Percentiles rank a stretch among this genome's conserved stretches.
phyloP scores from a whole-genome alignment of 2,329 filamentous ascomycete genomes.

The Lasiodiplodia theobromae region DNA sequence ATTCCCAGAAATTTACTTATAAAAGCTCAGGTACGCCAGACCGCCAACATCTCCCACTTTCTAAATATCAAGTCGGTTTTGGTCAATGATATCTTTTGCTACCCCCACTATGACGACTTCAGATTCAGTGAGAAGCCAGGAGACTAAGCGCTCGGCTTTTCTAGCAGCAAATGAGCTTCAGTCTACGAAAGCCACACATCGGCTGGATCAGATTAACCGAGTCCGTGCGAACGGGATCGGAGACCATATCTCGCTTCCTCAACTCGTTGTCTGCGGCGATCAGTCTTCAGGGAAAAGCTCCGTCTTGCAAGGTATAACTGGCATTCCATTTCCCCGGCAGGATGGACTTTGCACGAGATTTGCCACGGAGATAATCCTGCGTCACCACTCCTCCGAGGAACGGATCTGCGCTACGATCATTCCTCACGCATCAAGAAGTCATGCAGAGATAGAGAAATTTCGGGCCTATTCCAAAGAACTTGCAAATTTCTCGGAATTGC shows the following conservation, averaged over 20 bases:
- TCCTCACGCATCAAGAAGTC: not conserved
- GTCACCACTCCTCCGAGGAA: not conserved
- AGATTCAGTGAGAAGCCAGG: not conserved
- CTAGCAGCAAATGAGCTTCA: constrained; percentile 4
- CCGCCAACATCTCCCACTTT: too few relatives aligned
- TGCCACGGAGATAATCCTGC: constrained; percentile 37
- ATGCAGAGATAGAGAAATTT: not conserved
- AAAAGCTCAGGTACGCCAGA: too few relatives aligned
- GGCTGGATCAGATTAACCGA: constrained; percentile 30
- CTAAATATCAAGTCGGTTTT: too few relatives aligned
- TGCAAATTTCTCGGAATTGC: constrained; percentile 31
- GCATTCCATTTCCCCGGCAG: constrained; percentile 38
- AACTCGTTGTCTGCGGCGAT: constrained; percentile 42
- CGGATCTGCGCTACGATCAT: not conserved
- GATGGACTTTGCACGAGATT: constrained; percentile 44
- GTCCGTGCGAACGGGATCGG: constrained; percentile 27
- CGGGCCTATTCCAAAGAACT: constrained; percentile 25
- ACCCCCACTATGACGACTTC: not conserved
- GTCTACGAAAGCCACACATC: constrained; percentile 11
- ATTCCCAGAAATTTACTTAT: too few relatives aligned
- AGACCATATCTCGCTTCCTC: constrained; percentile 35
- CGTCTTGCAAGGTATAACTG: constrained; percentile 42
- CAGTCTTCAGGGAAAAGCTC: constrained; percentile 44
- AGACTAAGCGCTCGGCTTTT: not conserved
- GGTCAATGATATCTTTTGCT: too few relatives aligned